phyloP scores from a whole-genome alignment of 208 protist genomes.

The Trypanosoma rangeli region DNA sequence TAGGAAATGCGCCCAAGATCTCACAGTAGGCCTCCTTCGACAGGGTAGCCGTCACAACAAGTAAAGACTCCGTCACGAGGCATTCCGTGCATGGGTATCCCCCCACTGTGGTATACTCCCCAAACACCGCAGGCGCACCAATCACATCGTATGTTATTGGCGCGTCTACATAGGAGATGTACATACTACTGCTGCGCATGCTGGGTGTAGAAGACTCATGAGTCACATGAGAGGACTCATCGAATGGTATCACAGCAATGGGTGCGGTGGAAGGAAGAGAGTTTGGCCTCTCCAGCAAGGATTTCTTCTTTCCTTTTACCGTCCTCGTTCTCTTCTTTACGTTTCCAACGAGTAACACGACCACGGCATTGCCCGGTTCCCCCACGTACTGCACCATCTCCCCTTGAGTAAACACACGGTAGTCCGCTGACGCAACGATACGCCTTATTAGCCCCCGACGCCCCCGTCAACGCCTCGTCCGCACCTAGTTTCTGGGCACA shows the following conservation, averaged over 20 bases:
- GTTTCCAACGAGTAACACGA: constrained; percentile 53
- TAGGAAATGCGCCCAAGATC: constrained; percentile 36
- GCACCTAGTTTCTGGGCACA: constrained; percentile 1
- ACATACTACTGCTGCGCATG: not conserved
- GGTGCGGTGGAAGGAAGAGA: not conserved
- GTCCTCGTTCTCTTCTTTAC: constrained; percentile 20
- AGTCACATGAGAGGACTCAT: not conserved
- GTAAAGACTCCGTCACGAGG: constrained; percentile 44
- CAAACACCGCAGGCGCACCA: constrained; percentile 55
- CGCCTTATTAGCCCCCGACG: not conserved
- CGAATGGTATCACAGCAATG: not conserved
- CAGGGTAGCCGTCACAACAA: constrained; percentile 44
- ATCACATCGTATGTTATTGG: constrained; percentile 20
- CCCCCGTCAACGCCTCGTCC: not conserved
- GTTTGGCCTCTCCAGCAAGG: not conserved
- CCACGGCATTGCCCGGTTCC: constrained; percentile 68
- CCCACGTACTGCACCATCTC: constrained; percentile 65
- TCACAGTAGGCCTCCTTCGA: constrained; percentile 44
- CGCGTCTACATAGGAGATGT: not conserved
- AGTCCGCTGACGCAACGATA: not conserved
- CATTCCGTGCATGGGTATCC: constrained; percentile 51
- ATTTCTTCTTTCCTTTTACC: not conserved
- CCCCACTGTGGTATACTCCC: constrained; percentile 61
- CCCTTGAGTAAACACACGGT: constrained; percentile 37
- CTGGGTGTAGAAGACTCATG: not conserved